Percentiles rank a stretch among this genome's conserved stretches.
These are phyloP conservation scores for Isatis tinctoria DNA, from an alignment of 345 rosid genomes.

Conservation along the genomic window DNA sequence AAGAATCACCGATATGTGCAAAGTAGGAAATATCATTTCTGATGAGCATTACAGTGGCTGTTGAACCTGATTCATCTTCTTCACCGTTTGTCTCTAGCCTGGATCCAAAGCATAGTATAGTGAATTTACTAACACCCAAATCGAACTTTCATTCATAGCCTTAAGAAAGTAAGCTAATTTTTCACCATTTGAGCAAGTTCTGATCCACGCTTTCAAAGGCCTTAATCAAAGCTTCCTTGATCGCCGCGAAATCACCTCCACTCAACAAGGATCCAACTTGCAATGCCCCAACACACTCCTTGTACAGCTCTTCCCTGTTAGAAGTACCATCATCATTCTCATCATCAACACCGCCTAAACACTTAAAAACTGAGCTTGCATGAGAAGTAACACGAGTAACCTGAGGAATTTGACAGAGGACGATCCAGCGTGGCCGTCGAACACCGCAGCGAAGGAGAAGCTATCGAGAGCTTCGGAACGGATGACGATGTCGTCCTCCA, in stretches of 20 bases:
- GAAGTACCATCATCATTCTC: not conserved
- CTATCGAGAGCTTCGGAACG: conserved; percentile 70
- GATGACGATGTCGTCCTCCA: conserved; percentile 74
- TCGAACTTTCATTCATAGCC: conserved; percentile 5
- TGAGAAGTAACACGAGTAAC: conserved; percentile 25
- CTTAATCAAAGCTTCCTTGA: conserved; percentile 44
- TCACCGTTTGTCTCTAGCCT: conserved; percentile 60
- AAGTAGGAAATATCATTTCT: conserved; percentile 51
- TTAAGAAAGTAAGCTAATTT: not conserved
- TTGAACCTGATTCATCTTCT: conserved; percentile 85
- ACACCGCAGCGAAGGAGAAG: conserved; percentile 85
- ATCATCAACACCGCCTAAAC: not conserved
- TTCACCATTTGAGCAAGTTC: conserved; percentile 63
- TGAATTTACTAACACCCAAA: not conserved
- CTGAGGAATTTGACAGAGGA: conserved; percentile 75
- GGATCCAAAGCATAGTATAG: not conserved
- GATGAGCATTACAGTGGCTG: conserved; percentile 70
- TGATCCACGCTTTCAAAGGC: conserved; percentile 73
- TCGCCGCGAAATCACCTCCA: conserved; percentile 48
- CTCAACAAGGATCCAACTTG: conserved; percentile 67
- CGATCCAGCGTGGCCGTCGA: conserved; percentile 88
- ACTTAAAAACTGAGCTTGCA: not conserved
- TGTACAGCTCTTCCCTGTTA: conserved; percentile 81
- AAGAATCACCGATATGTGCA: conserved; percentile 88
- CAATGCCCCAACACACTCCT: conserved; percentile 67